Evolutionary conservation across 1,284 basidiomycete species (phyloP).

Genomic region (Pseudozyma sp.): DNA sequence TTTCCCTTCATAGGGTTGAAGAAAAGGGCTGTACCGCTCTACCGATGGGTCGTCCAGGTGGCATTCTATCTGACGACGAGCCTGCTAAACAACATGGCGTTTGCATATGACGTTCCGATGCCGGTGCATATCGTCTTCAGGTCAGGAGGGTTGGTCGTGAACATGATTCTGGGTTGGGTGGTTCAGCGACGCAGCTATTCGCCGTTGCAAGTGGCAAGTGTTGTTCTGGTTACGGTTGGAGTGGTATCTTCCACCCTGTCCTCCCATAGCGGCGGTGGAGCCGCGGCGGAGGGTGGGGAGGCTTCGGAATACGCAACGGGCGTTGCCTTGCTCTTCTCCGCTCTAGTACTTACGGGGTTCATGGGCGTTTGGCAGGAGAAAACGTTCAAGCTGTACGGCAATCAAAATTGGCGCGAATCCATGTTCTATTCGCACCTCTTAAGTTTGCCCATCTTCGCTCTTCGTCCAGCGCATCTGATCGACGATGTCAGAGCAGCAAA

Average conservation of each 20-base stretch:
- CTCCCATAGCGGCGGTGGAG: constrained; percentile 44
- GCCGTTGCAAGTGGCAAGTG: constrained; percentile 72
- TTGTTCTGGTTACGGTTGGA: constrained; percentile 82
- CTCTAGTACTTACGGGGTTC: constrained; percentile 82
- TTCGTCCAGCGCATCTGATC: constrained; percentile 18
- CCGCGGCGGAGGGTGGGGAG: background rate
- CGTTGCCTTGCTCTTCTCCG: constrained; percentile 79
- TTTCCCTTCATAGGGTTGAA: constrained; percentile 22
- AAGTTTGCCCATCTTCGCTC: constrained; percentile 78
- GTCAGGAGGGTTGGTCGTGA: constrained; percentile 86
- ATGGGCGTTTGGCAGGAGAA: constrained; percentile 88
- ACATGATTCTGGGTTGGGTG: constrained; percentile 80
- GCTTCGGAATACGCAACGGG: constrained; percentile 75
- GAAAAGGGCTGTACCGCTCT: constrained; percentile 75
- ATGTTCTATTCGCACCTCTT: constrained; percentile 82
- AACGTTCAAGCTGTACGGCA: constrained; percentile 79
- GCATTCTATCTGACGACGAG: constrained; percentile 83
- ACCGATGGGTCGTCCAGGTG: constrained; percentile 83
- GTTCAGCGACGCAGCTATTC: constrained; percentile 70
- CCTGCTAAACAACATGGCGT: constrained; percentile 89
- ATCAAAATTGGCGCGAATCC: constrained; percentile 83
- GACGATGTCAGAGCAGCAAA: constrained; percentile 49
- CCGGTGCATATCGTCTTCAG: constrained; percentile 93
- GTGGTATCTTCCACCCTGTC: constrained; percentile 86
- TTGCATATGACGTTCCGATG: constrained; percentile 86